phyloP scores from a whole-genome alignment of 352 stramenopile genomes.

The Plasmopara muralis region DNA sequence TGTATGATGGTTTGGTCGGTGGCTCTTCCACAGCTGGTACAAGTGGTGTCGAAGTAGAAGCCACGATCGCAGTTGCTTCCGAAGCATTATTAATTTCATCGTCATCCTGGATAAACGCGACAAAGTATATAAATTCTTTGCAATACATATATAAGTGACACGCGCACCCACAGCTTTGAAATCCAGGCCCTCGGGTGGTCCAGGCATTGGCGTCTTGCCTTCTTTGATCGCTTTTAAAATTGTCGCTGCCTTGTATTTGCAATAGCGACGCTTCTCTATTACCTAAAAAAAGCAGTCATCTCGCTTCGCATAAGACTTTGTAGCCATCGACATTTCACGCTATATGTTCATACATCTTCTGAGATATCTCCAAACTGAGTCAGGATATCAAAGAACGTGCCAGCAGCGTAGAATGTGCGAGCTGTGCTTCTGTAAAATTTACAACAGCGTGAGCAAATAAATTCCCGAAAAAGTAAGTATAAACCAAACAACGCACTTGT shows the following conservation, averaged over 20 bases:
- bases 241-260: constrained; percentile 94
- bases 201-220: constrained; percentile 72
- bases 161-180: constrained; percentile 28
- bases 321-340: too few relatives aligned
- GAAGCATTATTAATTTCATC: constrained; percentile 10
- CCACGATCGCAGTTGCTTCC: constrained; percentile 2
- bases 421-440: constrained; percentile 74
- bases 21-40: constrained; percentile 6
- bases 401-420: constrained; percentile 94
- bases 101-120: constrained; percentile 9
- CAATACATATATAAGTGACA: neutral
- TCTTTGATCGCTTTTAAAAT: constrained; percentile 96
- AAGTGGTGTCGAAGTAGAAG: constrained; percentile 15
- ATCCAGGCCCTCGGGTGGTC: constrained; percentile 52
- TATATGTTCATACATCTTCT: constrained; percentile 46
- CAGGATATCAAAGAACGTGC: constrained; percentile 95
- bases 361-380: constrained; percentile 90
- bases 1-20: constrained; percentile 7
- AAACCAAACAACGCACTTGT: constrained; percentile 57
- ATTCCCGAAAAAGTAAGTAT: neutral
- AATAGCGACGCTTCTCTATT: constrained; percentile 88
- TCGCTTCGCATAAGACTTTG: neutral
- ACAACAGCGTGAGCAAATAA: constrained; percentile 6
- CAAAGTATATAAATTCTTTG: constrained; percentile 1
- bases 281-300: constrained; percentile 29